Percentiles rank a stretch among this genome's conserved stretches.
Conservation (phyloP, 2,329 filamentous ascomycete genomes). For the Neonectria punicea region DNA sequence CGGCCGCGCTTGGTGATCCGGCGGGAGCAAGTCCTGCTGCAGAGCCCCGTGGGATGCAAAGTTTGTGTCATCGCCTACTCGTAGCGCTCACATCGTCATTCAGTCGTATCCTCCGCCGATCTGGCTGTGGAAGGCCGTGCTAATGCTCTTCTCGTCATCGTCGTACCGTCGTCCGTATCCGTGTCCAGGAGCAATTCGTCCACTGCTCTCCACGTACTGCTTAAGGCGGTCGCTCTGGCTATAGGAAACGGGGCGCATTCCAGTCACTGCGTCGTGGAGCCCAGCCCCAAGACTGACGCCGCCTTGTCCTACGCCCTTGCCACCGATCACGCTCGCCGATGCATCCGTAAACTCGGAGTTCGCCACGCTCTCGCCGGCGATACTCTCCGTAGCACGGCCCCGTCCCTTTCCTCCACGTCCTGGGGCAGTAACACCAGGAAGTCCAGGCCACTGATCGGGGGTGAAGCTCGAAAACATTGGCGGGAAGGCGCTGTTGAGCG, state of each 20-base stretch:
- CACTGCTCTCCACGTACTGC: conserved; percentile 90
- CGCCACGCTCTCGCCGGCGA: conserved; percentile 92
- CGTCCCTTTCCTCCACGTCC: conserved; percentile 76
- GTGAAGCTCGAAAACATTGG: conserved; percentile 96
- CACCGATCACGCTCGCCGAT: conserved; percentile 79
- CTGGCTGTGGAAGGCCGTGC: conserved; percentile 96
- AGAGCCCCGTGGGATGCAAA: conserved; percentile 44
- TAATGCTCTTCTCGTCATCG: conserved; percentile 95
- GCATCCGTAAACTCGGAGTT: conserved; percentile 91
- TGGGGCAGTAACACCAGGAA: conserved; percentile 70
- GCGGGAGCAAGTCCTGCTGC: conserved; percentile 36
- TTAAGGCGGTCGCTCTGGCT: conserved; percentile 82
- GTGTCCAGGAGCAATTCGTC: conserved; percentile 73
- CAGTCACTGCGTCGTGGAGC: conserved; percentile 79
- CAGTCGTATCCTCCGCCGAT: conserved; percentile 74
- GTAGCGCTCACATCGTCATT: conserved; percentile 45
- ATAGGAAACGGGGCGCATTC: conserved; percentile 66
- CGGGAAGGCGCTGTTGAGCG: conserved; percentile 80
- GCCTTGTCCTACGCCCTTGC: conserved; percentile 80
- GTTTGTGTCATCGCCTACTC: conserved; percentile 43
- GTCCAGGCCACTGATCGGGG: conserved; percentile 85
- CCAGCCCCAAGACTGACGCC: conserved; percentile 87
- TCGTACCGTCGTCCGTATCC: conserved; percentile 80
- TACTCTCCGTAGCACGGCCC: conserved; percentile 76
- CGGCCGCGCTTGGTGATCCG: conserved; percentile 34